A percentile compares a stretch with the other conserved stretches of the same genome.
Evolutionary conservation across 2,329 filamentous ascomycete genomes (phyloP).

Genomic region (Neofusicoccum kwambonambiense): DNA sequence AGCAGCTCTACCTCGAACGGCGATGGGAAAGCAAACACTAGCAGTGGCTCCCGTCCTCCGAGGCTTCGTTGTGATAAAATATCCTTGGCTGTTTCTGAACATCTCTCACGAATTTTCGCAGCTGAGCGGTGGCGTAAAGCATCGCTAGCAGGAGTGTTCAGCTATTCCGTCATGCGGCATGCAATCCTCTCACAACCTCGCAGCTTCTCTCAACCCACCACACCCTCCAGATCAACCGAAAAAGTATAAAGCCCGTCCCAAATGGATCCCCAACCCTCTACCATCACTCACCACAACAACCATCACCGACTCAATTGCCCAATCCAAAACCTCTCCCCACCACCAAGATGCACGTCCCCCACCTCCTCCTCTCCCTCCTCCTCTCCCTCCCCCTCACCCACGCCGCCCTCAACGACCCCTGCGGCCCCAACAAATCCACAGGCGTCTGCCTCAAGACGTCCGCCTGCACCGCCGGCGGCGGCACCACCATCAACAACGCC

Average conservation of each 20-base stretch:
- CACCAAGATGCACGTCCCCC: neutral
- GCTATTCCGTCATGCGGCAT: neutral
- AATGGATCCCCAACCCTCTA: no score
- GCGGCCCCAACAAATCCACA: no score
- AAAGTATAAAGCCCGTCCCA: neutral
- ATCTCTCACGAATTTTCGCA: neutral
- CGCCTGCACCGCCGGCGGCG: no score
- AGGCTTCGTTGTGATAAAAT: neutral
- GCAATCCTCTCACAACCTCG: neutral
- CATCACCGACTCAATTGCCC: no score
- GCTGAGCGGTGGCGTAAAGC: neutral
- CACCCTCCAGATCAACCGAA: neutral
- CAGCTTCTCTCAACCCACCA: no score
- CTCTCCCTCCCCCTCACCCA: neutral
- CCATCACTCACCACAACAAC: no score
- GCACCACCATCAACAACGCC: no score
- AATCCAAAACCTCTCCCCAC: no score
- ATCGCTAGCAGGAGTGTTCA: neutral
- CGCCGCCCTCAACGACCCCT: no score
- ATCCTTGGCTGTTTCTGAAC: neutral
- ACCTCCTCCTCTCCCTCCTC: no score
- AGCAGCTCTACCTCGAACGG: no score
- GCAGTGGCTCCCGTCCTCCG: neutral
- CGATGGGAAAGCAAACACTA: neutral
- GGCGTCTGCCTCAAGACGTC: no score